phyloP scores from a whole-genome alignment of 2,329 filamentous ascomycete genomes.

The Thermoascus crustaceus region DNA sequence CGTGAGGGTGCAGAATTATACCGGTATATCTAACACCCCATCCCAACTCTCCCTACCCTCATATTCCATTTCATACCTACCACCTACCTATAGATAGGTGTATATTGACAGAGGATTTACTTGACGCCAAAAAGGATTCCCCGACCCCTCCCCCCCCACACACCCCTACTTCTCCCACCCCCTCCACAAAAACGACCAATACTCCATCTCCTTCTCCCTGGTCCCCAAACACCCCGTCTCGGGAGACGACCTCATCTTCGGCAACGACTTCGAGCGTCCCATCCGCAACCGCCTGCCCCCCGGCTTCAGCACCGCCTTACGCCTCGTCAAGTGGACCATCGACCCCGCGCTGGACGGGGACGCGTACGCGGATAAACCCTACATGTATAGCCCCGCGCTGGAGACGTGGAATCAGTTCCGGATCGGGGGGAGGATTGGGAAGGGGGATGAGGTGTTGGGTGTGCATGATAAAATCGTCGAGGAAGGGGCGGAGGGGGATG shows the following conservation, averaged over 20 bases:
- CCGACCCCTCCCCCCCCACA: conserved; percentile 57
- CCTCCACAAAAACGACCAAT: conserved; percentile 67
- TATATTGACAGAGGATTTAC: no score
- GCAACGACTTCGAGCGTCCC: conserved; percentile 89
- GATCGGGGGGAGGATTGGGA: conserved; percentile 46
- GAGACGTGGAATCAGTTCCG: conserved; percentile 71
- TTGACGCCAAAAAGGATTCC: no score
- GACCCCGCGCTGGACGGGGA: conserved; percentile 89
- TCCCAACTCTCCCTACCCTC: neutral
- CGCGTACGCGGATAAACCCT: conserved; percentile 75
- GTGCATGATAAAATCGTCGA: conserved; percentile 50
- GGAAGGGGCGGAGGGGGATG: conserved; percentile 58
- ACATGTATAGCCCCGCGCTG: conserved; percentile 74
- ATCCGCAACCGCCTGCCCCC: conserved; percentile 80
- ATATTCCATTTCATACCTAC: neutral
- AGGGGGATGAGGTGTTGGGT: conserved; percentile 22
- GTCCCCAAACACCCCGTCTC: conserved; percentile 59
- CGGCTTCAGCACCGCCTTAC: conserved; percentile 76
- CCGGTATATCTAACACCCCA: conserved; percentile 21
- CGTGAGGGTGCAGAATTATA: conserved; percentile 63
- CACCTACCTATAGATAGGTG: neutral
- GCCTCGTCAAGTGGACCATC: conserved; percentile 80
- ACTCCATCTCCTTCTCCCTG: conserved; percentile 74
- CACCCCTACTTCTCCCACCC: conserved; percentile 69
- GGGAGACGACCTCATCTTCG: conserved; percentile 73